Percentiles rank a stretch among this genome's conserved stretches.
phyloP scores from a whole-genome alignment of 108 stramenopile genomes.

The Cyclotella distinguenda region DNA sequence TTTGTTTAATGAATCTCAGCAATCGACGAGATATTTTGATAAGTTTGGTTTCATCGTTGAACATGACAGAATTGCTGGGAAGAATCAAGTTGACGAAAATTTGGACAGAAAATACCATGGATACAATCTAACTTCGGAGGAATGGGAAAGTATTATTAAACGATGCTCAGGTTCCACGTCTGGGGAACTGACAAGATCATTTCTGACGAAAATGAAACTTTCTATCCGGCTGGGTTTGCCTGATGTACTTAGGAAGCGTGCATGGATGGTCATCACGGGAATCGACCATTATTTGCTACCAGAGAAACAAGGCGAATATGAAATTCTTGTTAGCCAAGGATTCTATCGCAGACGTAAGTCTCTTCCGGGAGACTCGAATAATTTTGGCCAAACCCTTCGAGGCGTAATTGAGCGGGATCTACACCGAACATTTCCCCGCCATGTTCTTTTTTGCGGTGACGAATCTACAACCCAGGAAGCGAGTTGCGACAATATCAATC shows the following conservation, averaged over 20 bases:
- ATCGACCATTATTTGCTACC: conserved; percentile 12
- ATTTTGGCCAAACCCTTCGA: background rate
- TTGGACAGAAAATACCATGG: background rate
- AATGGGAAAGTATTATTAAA: conserved; percentile 6
- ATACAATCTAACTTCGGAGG: background rate
- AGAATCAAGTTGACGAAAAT: background rate
- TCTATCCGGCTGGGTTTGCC: conserved; percentile 23
- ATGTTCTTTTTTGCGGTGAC: conserved; percentile 56
- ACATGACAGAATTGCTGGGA: background rate
- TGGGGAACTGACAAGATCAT: background rate
- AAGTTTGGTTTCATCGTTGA: conserved; percentile 22
- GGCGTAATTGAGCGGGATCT: conserved; percentile 77
- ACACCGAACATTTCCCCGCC: conserved; percentile 84
- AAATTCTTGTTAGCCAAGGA: conserved; percentile 5
- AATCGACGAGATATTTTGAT: conserved; percentile 9
- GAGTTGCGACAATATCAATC: too few relatives aligned
- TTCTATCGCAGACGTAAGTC: background rate
- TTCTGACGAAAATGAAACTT: conserved; percentile 13
- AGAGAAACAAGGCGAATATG: conserved; percentile 24
- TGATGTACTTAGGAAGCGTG: conserved; percentile 2
- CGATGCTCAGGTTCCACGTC: background rate
- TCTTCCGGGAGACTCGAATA: background rate
- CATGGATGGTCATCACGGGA: conserved; percentile 21
- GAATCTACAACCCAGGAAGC: too few relatives aligned
- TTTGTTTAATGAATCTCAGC: conserved; percentile 1